These are phyloP conservation scores for Phytophthora constricta DNA, from an alignment of 352 stramenopile genomes.

Conservation along the genomic window DNA sequence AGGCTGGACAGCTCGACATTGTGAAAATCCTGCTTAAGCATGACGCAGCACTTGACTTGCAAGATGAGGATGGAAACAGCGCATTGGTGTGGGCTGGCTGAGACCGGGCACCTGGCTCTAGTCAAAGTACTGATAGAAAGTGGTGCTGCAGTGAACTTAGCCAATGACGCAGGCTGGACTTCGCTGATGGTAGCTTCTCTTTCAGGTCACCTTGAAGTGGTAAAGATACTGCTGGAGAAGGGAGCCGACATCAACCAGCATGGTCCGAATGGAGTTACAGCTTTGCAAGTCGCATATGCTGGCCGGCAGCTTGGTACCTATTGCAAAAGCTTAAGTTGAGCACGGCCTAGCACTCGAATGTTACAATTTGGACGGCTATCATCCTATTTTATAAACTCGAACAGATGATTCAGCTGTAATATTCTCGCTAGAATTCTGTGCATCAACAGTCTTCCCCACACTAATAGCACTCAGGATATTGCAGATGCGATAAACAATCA, in stretches of 20 bases:
- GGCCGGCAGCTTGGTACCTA: not conserved
- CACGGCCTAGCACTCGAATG: too few relatives aligned
- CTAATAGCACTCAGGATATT: too few relatives aligned
- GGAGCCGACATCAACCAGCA: not conserved
- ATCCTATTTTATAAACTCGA: too few relatives aligned
- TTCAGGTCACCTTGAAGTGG: constrained; percentile 1
- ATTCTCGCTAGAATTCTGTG: too few relatives aligned
- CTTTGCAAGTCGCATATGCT: not conserved
- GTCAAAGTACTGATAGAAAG: constrained; percentile 16
- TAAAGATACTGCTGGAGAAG: constrained; percentile 23
- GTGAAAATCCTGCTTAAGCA: not conserved
- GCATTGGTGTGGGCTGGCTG: constrained; percentile 10
- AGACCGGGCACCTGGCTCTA: constrained; percentile 5
- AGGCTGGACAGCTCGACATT: constrained; percentile 1
- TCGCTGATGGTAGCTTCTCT: constrained; percentile 11
- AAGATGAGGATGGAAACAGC: not conserved
- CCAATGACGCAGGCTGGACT: not conserved
- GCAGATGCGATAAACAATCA: too few relatives aligned
- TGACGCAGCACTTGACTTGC: constrained; percentile 7
- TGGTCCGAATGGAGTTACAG: not conserved
- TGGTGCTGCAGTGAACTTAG: not conserved
- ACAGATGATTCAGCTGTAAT: too few relatives aligned
- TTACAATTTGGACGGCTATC: too few relatives aligned
- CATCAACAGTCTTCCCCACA: too few relatives aligned
- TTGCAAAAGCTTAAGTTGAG: too few relatives aligned